These are phyloP conservation scores for Phytophthora pluvialis DNA, from an alignment of 352 stramenopile species.

Conservation along the genomic window DNA sequence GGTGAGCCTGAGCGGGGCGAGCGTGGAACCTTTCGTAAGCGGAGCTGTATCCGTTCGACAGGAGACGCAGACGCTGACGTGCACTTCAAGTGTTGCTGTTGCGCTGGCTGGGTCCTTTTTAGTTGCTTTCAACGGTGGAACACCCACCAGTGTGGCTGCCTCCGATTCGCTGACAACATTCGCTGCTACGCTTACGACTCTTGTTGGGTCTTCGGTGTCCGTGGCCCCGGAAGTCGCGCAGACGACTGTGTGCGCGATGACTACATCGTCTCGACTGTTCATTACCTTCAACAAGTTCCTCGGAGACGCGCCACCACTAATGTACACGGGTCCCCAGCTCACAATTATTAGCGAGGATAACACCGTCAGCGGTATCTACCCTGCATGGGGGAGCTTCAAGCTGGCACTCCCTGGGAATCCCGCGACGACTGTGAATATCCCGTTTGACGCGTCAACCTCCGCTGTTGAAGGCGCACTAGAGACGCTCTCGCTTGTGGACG, in stretches of 20 bases:
- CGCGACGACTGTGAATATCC: conserved; percentile 59
- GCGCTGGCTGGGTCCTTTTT: conserved; percentile 54
- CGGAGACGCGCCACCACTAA: conserved; percentile 65
- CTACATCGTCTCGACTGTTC: conserved; percentile 60
- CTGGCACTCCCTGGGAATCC: conserved; percentile 55
- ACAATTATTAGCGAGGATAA: conserved; percentile 53
- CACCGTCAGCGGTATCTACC: conserved; percentile 78
- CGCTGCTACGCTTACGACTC: conserved; percentile 33
- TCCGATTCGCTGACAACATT: conserved; percentile 51
- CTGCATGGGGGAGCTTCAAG: conserved; percentile 87
- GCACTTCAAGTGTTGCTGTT: conserved; percentile 47
- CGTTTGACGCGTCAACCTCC: conserved; percentile 65
- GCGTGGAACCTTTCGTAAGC: conserved; percentile 36
- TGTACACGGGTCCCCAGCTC: conserved; percentile 49
- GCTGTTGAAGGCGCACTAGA: conserved; percentile 78
- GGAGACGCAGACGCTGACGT: conserved; percentile 86
- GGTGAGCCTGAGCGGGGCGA: conserved; percentile 34
- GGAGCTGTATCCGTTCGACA: conserved; percentile 58
- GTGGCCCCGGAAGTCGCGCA: conserved; percentile 32
- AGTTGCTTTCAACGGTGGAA: conserved; percentile 55
- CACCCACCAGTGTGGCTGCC: conserved; percentile 39
- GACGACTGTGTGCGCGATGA: conserved; percentile 54
- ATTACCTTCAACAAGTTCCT: conserved; percentile 71
- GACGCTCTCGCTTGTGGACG: conserved; percentile 75
- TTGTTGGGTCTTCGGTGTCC: conserved; percentile 28